Evolutionary conservation across 2,329 filamentous ascomycete species (phyloP).

Genomic region (Stachybotrys chartarum): DNA sequence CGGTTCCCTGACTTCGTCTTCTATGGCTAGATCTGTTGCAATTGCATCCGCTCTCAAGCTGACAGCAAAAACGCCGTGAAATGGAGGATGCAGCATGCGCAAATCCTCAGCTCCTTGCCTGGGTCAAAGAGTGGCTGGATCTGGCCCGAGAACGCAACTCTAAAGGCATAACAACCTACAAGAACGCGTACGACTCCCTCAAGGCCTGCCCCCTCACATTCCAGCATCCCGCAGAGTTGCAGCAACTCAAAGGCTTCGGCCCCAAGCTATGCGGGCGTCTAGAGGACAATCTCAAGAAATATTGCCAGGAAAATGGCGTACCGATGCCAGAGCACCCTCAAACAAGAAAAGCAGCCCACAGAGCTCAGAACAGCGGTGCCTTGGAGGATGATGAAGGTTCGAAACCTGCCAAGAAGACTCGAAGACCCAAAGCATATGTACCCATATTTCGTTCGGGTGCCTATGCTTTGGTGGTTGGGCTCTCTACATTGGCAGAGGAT

Average conservation of each 20-base stretch:
- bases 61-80: background rate
- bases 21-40: no score
- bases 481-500: constrained; percentile 53
- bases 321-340: constrained; percentile 57
- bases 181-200: constrained; percentile 69
- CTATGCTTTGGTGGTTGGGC: constrained; percentile 63
- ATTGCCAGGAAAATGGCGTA: constrained; percentile 61
- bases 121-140: constrained; percentile 74
- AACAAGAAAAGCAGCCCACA: constrained; percentile 29
- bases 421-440: constrained; percentile 61
- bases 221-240: constrained; percentile 64
- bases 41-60: no score
- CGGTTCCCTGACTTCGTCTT: no score
- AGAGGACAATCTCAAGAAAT: constrained; percentile 49
- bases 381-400: constrained; percentile 26
- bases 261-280: constrained; percentile 64
- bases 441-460: constrained; percentile 65
- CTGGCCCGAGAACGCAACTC: constrained; percentile 60
- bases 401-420: constrained; percentile 47
- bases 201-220: constrained; percentile 66
- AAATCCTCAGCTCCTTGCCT: constrained; percentile 65
- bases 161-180: constrained; percentile 66
- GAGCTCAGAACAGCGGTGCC: constrained; percentile 18
- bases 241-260: constrained; percentile 67
- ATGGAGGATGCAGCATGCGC: constrained; percentile 41